A percentile compares a stretch with the other conserved stretches of the same genome.
Conservation (phyloP, 1,139 yeast species). For the Suhomyces ambrosiae region DNA sequence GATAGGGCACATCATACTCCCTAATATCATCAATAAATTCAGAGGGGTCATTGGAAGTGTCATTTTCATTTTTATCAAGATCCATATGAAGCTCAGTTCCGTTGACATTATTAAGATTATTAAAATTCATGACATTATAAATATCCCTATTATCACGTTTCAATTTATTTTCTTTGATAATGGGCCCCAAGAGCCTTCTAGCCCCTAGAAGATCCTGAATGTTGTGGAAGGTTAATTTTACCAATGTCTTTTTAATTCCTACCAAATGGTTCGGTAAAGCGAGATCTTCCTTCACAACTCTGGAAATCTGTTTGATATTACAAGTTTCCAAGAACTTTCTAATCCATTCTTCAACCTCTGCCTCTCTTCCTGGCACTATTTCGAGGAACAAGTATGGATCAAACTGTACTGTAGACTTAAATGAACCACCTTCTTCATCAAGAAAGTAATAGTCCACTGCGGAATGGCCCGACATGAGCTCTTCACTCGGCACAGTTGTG, state of each 20-base stretch:
- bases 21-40: constrained; percentile 75
- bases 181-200: constrained; percentile 67
- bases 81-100: constrained; percentile 22
- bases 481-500: constrained; percentile 58
- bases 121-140: constrained; percentile 57
- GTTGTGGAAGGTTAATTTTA: constrained; percentile 75
- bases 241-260: constrained; percentile 67
- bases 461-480: constrained; percentile 54
- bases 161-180: constrained; percentile 66
- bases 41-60: constrained; percentile 53
- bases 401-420: constrained; percentile 79
- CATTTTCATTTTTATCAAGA: constrained; percentile 16
- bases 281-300: constrained; percentile 75
- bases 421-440: constrained; percentile 97
- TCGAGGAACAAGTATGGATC: constrained; percentile 89
- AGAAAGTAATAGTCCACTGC: constrained; percentile 94
- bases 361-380: constrained; percentile 64
- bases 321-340: constrained; percentile 66
- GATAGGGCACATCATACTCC: constrained; percentile 96
- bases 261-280: constrained; percentile 80
- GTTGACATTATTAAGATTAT: constrained; percentile 30
- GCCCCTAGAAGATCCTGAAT: constrained; percentile 74
- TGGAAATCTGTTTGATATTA: constrained; percentile 53
- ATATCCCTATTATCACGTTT: constrained; percentile 70
- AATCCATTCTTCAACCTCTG: constrained; percentile 85